phyloP scores from a whole-genome alignment of 2,329 filamentous ascomycete genomes.

The Colletotrichum orchidophilum region DNA sequence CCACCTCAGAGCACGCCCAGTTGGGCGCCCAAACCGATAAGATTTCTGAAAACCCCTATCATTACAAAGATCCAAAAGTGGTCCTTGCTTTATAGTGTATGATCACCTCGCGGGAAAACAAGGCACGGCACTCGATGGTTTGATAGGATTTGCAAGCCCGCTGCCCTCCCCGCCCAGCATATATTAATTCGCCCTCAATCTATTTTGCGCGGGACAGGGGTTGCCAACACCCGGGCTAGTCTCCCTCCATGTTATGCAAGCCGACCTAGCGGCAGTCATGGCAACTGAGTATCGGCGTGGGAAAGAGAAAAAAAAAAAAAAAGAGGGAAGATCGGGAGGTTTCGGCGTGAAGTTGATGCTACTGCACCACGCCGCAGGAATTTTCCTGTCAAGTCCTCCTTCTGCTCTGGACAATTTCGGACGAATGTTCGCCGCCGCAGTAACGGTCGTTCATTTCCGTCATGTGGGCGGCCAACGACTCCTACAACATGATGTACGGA shows the following conservation, averaged over 20 bases:
- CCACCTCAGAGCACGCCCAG: neutral
- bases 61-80: neutral
- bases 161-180: neutral
- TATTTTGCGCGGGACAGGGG: conserved; percentile 11
- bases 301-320: neutral
- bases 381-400: neutral
- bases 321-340: conserved; percentile 2
- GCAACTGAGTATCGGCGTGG: too few relatives aligned
- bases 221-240: neutral
- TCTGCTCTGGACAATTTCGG: neutral
- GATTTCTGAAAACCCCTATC: neutral
- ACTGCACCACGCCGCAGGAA: neutral
- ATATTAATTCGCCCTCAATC: conserved; percentile 6
- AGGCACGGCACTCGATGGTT: neutral
- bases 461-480: neutral
- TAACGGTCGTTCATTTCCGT: neutral
- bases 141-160: conserved; percentile 1
- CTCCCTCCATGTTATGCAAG: neutral
- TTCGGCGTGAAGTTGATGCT: neutral
- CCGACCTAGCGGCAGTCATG: neutral
- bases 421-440: neutral
- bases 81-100: neutral
- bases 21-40: neutral
- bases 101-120: neutral
- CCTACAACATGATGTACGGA: too few relatives aligned